phyloP scores from a whole-genome alignment of 1,139 yeast species.

The Yamadazyma diospyri region DNA sequence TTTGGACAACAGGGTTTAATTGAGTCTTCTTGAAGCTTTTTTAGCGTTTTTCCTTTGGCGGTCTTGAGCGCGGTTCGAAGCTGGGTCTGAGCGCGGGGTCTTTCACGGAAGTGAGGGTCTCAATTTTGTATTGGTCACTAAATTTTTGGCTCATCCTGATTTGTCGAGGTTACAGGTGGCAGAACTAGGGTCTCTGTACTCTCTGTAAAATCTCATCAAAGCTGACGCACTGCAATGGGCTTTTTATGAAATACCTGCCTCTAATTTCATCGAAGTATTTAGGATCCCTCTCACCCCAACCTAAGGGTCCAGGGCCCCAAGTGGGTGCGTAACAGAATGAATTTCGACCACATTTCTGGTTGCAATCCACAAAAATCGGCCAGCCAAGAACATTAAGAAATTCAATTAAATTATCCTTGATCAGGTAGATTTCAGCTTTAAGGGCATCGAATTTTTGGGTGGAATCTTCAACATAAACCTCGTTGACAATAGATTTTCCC shows the following conservation, averaged over 20 bases:
- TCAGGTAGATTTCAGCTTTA: no score
- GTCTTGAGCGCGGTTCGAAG: no score
- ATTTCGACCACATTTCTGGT: slow-evolving; percentile 34
- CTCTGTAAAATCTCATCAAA: slow-evolving; percentile 6
- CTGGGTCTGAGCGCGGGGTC: no score
- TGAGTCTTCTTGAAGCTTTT: no score
- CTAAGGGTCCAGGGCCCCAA: slow-evolving; percentile 56
- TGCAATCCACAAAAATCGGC: slow-evolving; percentile 42
- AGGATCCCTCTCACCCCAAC: slow-evolving; percentile 17
- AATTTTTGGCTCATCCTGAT: no score
- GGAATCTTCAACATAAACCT: slow-evolving; percentile 13
- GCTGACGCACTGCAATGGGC: slow-evolving; percentile 11
- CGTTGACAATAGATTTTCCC: slow-evolving; percentile 21
- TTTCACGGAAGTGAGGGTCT: no score
- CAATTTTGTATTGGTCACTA: no score
- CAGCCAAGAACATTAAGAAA: slow-evolving; percentile 23
- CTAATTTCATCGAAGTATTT: slow-evolving; percentile 8
- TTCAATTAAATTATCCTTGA: slow-evolving; percentile 1
- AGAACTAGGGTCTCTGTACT: no score
- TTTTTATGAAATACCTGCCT: slow-evolving; percentile 7
- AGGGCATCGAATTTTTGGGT: slow-evolving; percentile 2
- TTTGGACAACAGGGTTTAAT: no score
- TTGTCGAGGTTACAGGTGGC: no score
- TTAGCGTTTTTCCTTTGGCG: no score
- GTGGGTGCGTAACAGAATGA: slow-evolving; percentile 53